Percentiles rank a stretch among this genome's conserved stretches.
These are phyloP conservation scores for Citrus medica DNA, from an alignment of 345 rosid species.

Conservation along the genomic window DNA sequence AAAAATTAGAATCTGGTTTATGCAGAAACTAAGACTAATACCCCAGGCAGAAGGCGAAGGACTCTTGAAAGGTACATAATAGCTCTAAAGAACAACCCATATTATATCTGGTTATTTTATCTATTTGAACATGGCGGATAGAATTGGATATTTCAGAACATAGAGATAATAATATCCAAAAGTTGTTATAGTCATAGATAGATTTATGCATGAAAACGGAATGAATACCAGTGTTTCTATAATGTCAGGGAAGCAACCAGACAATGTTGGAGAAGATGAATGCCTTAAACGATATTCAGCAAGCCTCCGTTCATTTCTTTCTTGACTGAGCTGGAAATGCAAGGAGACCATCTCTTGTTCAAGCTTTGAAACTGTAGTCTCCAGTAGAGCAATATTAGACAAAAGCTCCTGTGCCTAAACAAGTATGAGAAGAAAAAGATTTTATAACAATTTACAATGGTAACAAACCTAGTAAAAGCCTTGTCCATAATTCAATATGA, in stretches of 20 bases:
- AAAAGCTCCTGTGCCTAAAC: constrained; percentile 73
- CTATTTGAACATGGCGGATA: not conserved
- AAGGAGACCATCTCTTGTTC: constrained; percentile 78
- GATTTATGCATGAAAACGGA: not conserved
- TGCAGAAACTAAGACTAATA: not conserved
- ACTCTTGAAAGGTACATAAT: not conserved
- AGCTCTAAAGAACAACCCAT: not conserved
- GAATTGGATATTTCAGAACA: not conserved
- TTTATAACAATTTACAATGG: constrained; percentile 23
- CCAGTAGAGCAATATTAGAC: constrained; percentile 60
- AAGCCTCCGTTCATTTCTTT: constrained; percentile 78
- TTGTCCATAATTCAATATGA: not conserved
- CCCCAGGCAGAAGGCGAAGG: not conserved
- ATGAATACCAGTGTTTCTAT: constrained; percentile 22
- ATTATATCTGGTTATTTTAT: not conserved
- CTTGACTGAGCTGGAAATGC: constrained; percentile 94
- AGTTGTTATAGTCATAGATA: constrained; percentile 1
- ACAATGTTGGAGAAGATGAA: constrained; percentile 46
- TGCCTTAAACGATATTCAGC: constrained; percentile 74
- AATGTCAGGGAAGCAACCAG: constrained; percentile 26
- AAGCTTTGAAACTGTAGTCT: constrained; percentile 64
- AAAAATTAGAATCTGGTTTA: not conserved
- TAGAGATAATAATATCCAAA: not conserved
- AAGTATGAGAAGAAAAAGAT: constrained; percentile 14
- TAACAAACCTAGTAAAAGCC: not conserved